phyloP scores from a whole-genome alignment of 2,329 filamentous ascomycete genomes.

The Penicillium sp. region DNA sequence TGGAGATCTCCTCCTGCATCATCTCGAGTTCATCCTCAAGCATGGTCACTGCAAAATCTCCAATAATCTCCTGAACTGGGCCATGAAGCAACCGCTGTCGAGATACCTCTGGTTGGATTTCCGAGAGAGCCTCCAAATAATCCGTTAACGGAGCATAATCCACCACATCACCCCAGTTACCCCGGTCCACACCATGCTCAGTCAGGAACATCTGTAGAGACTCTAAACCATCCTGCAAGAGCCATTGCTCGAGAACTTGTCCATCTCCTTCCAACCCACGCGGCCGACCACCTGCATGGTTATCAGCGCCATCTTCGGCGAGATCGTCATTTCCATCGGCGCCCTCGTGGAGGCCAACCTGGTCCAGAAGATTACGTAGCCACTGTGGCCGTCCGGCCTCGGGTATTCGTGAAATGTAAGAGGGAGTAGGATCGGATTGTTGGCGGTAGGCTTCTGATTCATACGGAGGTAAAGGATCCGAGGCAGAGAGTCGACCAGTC shows the following conservation, averaged over 20 bases:
- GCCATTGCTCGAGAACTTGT: slow-evolving; percentile 33
- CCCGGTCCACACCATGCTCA: slow-evolving; percentile 43
- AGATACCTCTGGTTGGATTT: slow-evolving; percentile 25
- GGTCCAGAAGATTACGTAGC: slow-evolving; percentile 37
- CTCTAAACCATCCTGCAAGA: slow-evolving; percentile 34
- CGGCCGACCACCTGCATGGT: slow-evolving; percentile 6
- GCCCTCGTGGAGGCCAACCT: slow-evolving; percentile 30
- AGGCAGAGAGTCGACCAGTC: slow-evolving; percentile 67
- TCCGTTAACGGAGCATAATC: slow-evolving; percentile 37
- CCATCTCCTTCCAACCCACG: slow-evolving; percentile 29
- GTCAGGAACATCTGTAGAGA: slow-evolving; percentile 37
- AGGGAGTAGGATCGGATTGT: slow-evolving; percentile 36
- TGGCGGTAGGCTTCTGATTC: slow-evolving; percentile 43
- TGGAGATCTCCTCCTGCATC: slow-evolving; percentile 27
- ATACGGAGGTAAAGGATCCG: slow-evolving; percentile 77
- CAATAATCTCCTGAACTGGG: slow-evolving; percentile 32
- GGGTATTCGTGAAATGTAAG: slow-evolving; percentile 33
- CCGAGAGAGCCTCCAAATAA: slow-evolving; percentile 36
- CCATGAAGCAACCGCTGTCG: slow-evolving; percentile 32
- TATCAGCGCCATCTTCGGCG: slow-evolving; percentile 11
- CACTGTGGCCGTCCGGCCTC: slow-evolving; percentile 36
- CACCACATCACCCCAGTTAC: slow-evolving; percentile 42
- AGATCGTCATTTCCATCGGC: slow-evolving; percentile 13
- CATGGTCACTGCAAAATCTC: slow-evolving; percentile 38
- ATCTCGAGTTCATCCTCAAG: slow-evolving; percentile 39